These are phyloP conservation scores for Xanthoceras sorbifolium DNA, from an alignment of 345 rosid species.

Conservation along the genomic window DNA sequence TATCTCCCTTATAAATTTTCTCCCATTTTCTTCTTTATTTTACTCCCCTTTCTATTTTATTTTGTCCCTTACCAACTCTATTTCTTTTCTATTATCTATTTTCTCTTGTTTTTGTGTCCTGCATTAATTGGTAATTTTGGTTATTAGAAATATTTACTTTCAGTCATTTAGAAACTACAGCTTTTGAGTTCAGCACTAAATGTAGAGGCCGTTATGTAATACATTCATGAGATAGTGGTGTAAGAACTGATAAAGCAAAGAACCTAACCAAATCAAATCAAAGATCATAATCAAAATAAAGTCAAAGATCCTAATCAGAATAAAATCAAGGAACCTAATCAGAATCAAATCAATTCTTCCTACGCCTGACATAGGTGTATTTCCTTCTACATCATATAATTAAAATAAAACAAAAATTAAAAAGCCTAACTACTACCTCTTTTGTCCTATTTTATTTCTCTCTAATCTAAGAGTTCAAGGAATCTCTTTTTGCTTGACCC, in stretches of 20 bases:
- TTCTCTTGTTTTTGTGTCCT: neutral
- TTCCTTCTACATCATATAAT: too few relatives aligned
- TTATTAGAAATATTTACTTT: neutral
- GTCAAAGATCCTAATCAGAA: too few relatives aligned
- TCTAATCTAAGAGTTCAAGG: neutral
- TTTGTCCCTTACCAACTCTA: neutral
- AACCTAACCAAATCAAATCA: too few relatives aligned
- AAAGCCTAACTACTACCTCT: neutral
- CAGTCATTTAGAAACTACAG: neutral
- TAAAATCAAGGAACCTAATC: too few relatives aligned
- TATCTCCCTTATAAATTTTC: neutral
- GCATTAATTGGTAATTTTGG: neutral
- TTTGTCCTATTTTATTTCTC: neutral
- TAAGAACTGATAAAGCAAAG: too few relatives aligned
- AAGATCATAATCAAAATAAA: too few relatives aligned
- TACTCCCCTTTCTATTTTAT: neutral
- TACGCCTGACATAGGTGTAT: too few relatives aligned
- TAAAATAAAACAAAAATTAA: too few relatives aligned
- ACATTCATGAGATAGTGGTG: too few relatives aligned
- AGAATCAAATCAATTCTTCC: too few relatives aligned
- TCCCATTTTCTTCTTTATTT: neutral
- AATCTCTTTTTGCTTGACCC: neutral
- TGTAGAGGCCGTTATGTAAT: too few relatives aligned
- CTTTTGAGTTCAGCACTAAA: neutral
- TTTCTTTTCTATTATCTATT: too few relatives aligned